phyloP scores from a whole-genome alignment of 805 yeast species.

The Yamadazyma olivae region DNA sequence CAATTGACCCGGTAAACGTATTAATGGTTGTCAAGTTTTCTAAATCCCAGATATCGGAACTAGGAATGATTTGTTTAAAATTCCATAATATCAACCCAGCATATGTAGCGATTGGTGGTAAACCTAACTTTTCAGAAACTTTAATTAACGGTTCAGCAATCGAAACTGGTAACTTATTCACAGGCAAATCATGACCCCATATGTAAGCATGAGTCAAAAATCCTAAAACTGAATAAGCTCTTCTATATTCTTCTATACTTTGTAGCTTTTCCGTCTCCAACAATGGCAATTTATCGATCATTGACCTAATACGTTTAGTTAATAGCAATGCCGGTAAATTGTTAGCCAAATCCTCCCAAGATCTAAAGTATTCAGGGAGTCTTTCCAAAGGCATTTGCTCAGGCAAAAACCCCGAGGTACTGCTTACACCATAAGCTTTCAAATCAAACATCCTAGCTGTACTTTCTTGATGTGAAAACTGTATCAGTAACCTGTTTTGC shows the following conservation, averaged over 20 bases:
- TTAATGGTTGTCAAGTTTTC: conserved; percentile 73
- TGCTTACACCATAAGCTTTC: conserved; percentile 68
- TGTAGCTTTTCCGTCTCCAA: conserved; percentile 47
- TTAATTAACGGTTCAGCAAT: conserved; percentile 68
- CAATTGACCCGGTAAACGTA: conserved; percentile 87
- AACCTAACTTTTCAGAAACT: conserved; percentile 55
- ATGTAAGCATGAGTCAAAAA: conserved; percentile 86
- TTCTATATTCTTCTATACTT: conserved; percentile 53
- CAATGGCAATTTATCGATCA: conserved; percentile 65
- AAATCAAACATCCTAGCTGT: conserved; percentile 22
- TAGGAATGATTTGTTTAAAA: conserved; percentile 60
- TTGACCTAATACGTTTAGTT: conserved; percentile 55
- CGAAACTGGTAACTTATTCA: conserved; percentile 60
- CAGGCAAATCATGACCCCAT: conserved; percentile 73
- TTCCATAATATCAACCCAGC: conserved; percentile 90
- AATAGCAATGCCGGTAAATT: conserved; percentile 73
- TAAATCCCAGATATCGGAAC: conserved; percentile 45
- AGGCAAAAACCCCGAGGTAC: conserved; percentile 77
- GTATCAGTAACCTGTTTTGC: too few relatives aligned
- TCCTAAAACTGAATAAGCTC: conserved; percentile 79
- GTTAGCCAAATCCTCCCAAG: conserved; percentile 73
- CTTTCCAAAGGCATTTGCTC: conserved; percentile 55
- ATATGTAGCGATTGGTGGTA: conserved; percentile 87
- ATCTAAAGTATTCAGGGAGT: conserved; percentile 60
- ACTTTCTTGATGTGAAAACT: too few relatives aligned